Evolutionary conservation across 2,329 filamentous ascomycete species (phyloP).

Genomic region (Microthyrium microscopicum): DNA sequence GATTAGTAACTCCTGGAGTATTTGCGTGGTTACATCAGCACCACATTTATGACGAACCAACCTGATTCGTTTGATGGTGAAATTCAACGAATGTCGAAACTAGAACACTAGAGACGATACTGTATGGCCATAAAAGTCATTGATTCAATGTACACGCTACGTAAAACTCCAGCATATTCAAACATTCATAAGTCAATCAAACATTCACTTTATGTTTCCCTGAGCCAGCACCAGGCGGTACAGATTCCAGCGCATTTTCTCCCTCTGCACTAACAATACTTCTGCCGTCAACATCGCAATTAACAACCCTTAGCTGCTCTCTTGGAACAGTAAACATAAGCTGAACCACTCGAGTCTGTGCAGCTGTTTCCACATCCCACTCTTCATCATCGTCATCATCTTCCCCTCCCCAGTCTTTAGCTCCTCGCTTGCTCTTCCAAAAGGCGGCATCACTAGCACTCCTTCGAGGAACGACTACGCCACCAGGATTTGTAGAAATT

Average conservation of each 20-base stretch:
- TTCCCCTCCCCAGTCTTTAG: constrained; percentile 33
- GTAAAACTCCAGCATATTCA: no score
- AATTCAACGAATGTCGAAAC: no score
- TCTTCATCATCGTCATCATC: constrained; percentile 25
- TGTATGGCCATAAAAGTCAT: no score
- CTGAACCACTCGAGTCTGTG: constrained; percentile 30
- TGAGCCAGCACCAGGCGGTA: no score
- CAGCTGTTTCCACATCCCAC: constrained; percentile 34
- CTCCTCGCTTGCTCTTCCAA: constrained; percentile 33
- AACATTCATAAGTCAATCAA: no score
- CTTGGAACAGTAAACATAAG: constrained; percentile 86
- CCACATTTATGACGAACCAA: constrained; percentile 37
- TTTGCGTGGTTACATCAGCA: constrained; percentile 39
- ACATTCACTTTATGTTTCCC: no score
- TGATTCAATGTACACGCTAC: no score
- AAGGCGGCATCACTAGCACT: constrained; percentile 32
- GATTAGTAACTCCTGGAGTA: constrained; percentile 41
- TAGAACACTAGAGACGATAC: no score
- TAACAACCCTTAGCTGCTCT: constrained; percentile 76
- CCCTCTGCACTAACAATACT: constrained; percentile 6
- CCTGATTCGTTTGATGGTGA: no score
- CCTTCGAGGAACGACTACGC: constrained; percentile 20
- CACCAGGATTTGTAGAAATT: background rate
- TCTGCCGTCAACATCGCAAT: constrained; percentile 37
- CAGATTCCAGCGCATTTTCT: background rate